phyloP scores from a whole-genome alignment of 2,329 filamentous ascomycete genomes.

The Apiospora koreana region DNA sequence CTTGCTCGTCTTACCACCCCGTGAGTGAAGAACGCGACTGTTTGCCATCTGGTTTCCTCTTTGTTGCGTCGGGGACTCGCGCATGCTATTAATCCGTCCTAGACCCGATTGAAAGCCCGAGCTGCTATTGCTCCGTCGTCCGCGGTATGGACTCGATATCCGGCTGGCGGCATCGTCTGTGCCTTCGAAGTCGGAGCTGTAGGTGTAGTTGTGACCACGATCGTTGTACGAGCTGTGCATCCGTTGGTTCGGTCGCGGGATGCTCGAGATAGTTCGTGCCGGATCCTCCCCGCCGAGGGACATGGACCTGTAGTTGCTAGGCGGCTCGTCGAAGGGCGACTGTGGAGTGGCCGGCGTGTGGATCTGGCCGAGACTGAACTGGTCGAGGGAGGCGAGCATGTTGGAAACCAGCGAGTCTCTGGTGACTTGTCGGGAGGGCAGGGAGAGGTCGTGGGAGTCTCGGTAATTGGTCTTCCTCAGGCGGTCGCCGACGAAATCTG shows the following conservation, averaged over 20 bases:
- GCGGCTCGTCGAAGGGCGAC: slow-evolving; percentile 37
- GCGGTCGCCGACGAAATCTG: slow-evolving; percentile 18
- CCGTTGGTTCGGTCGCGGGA: slow-evolving; percentile 23
- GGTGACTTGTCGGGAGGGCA: slow-evolving; percentile 74
- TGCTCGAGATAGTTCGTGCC: slow-evolving; percentile 29
- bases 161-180: slow-evolving; percentile 53
- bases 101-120: slow-evolving; percentile 67
- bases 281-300: slow-evolving; percentile 27
- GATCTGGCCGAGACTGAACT: slow-evolving; percentile 63
- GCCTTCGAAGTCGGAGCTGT: slow-evolving; percentile 62
- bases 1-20: slow-evolving; percentile 68
- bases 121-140: slow-evolving; percentile 78
- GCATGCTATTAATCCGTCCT: slow-evolving; percentile 64
- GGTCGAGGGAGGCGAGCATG: slow-evolving; percentile 91
- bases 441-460: slow-evolving; percentile 84
- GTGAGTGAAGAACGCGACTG: slow-evolving; percentile 48
- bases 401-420: slow-evolving; percentile 93
- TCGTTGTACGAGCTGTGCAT: slow-evolving; percentile 19
- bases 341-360: slow-evolving; percentile 31
- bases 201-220: slow-evolving; percentile 51
- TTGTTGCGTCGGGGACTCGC: slow-evolving; percentile 43
- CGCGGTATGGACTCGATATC: slow-evolving; percentile 53
- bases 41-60: slow-evolving; percentile 38
- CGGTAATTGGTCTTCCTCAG: slow-evolving; percentile 2
- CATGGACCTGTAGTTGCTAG: slow-evolving; percentile 24